Evolutionary conservation across 2,329 filamentous ascomycete species (phyloP), one percentile per base, ranked within the genome.

Genomic region (Clonostachys sp.): DNA sequence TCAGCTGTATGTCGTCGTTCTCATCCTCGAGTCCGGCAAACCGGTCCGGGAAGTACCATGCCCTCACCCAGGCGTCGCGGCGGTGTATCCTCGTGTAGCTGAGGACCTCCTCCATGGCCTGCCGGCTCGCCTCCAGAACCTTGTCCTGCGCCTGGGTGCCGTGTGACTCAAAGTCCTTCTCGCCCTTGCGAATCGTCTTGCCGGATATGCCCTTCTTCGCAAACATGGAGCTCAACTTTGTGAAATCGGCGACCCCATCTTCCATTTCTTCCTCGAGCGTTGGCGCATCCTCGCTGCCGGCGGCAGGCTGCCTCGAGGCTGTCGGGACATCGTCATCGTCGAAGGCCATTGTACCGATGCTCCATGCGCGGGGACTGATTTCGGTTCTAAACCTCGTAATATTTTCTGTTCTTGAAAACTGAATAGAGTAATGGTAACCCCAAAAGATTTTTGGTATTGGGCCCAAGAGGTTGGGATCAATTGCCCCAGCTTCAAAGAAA

Each of bases 151-250:
- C 82, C 34, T 81, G 80, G 3, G 94, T 97, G 43, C 89, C 88
- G 67, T 97, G 91, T 30, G 88, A 85, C 69, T 97, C 94, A 64
- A 96, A 99, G 70, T 99, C 94, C 67, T 99, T 99, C 64, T 95
- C 91, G 51, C 94, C 94, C 53, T 91, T 89, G 55, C 92, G 91
- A 35, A 95, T 90, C 12, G 91, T 78, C 56, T 83, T 81, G 45
- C 74, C 66, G 9, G 76, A 77, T 41, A 75, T 66, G 42, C 72
- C 68, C 46, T 71, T 68, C 59, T 79, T 78, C 12, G 70, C 63
- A 52, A 77, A 74, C 52, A 79, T 66, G 33, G 76, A 70, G 5
- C 72, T 70, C 52, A 84, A 84, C 52, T 91, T 85, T 53, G 88
- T 85, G 65, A 92, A 96, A 68, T 97, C 92, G 59, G 91, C 90